Evolutionary conservation across 2,329 filamentous ascomycete species (phyloP).

Genomic region (Alternaria triticimaculans): DNA sequence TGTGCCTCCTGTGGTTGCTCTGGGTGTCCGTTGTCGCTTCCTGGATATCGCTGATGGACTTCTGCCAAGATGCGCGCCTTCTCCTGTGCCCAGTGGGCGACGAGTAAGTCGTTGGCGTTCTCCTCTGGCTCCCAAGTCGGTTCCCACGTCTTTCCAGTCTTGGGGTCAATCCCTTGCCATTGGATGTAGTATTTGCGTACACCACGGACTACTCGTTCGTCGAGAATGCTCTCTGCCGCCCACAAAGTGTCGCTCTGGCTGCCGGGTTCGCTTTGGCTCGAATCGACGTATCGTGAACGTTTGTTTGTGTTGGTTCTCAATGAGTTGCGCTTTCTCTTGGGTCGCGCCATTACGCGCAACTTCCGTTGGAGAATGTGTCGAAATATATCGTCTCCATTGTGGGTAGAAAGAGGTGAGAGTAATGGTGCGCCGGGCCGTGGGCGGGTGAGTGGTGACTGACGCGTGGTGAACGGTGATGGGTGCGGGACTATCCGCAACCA

Average conservation of each 20-base stretch:
- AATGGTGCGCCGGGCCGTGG: neutral
- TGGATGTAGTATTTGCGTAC: slow-evolving; percentile 59
- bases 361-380: slow-evolving; percentile 10
- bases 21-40: neutral
- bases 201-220: slow-evolving; percentile 25
- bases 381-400: slow-evolving; percentile 28
- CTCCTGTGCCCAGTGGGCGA: slow-evolving; percentile 38
- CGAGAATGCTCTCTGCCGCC: slow-evolving; percentile 23
- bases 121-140: slow-evolving; percentile 60
- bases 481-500: neutral
- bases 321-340: slow-evolving; percentile 30
- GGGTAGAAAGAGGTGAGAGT: neutral
- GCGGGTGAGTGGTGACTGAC: slow-evolving; percentile 1
- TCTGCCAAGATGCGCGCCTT: slow-evolving; percentile 1
- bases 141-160: slow-evolving; percentile 56
- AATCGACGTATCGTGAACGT: slow-evolving; percentile 20
- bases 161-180: slow-evolving; percentile 60
- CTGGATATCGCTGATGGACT: neutral
- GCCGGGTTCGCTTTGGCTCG: slow-evolving; percentile 9
- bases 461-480: slow-evolving; percentile 2
- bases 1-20: neutral
- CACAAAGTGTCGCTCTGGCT: slow-evolving; percentile 2
- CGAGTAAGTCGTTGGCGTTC: slow-evolving; percentile 41
- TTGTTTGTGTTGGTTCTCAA: slow-evolving; percentile 23
- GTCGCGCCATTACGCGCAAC: slow-evolving; percentile 37